Evolutionary conservation across 1,139 yeast species (phyloP), one percentile per base, ranked within the genome.

Genomic region (Saccharomyces hybrid): DNA sequence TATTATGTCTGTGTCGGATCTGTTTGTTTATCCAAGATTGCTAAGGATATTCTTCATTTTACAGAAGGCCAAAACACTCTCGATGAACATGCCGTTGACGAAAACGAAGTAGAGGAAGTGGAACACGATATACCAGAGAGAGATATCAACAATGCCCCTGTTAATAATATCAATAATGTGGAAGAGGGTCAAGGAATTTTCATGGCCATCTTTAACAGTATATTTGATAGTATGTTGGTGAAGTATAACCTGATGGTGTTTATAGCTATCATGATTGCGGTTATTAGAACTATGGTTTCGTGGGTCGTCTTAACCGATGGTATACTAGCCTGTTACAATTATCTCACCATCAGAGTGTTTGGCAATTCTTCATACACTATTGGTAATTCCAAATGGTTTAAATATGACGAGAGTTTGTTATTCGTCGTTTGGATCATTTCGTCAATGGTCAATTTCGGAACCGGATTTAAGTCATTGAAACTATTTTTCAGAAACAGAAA

Each of bases 1-100:
- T 60, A 59, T 27, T 62, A 56, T 38, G 66, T 62, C 9, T 60
- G 62, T 50, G 19, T 59, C n/a, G 68, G 68, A 47, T 61, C 66
- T 7, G 54, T 63, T 4, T 26, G 61, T 2, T 51, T 63, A 13
- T 56, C 66, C 11, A 52, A 55, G 9, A 31, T 53, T 16, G 42
- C 26, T 42, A 47, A 25, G 46, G 46, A 25, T 42, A 29, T 23
- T 44, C 25, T 29, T 29, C 48, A 23, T 8, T 44, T 29, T 29
- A 23, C 23, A 38, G 44, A 38, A 38, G 48, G 46, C 25, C 48
- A 50, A 42, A 42, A 41, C 34, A 25, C 47, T 26, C 47, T 46
- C 3, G 31, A 46, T 13, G 32, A 29, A n/a, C 31, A 27, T 29
- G n/a, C 26, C 7, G 25, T 42, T n/a, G 38, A n/a, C 19, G 52